Base-by-base conservation (phyloP, 2,329 filamentous ascomycete species). In the Cladosporium oxysporum region DNA sequence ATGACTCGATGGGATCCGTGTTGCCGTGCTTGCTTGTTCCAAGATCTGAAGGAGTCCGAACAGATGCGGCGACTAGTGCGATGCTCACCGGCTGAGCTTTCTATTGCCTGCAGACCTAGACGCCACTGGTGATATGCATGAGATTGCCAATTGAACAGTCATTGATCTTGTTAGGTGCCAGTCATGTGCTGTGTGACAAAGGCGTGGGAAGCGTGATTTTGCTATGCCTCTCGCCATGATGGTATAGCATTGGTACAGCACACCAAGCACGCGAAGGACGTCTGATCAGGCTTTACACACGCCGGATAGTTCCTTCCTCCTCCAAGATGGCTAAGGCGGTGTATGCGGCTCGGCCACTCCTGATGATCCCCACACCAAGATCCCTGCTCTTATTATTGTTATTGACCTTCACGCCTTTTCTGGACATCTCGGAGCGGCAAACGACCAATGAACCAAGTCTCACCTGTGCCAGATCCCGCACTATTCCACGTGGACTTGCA, bases 291-390 rank as follows among this genome's bases (percentile, higher is more conserved):
- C n/a, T 47, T 3, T 8, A 12, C n/a, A 21, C n/a, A n/a, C 21
- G 37, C 18, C 41, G n/a, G n/a, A 12, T 23, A n/a, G n/a, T 12
- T 21, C 41, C 41, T 47, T 21, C n/a, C 8, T 21, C 37, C 18
- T 44, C 16, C 18, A 55, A 21, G 31, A 31, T 55, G 29, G 52
- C 26, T n/a, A 29, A 55, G 52, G 28, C 52, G 52, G 28, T 55
- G 52, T 55, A 55, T 55, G 52, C 52, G 52, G 52, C 52, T 55
- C 52, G 52, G 52, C 52, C 52, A 23, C 52, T 55, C 52, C 29
- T 55, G 52, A 21, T 55, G 52, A 33, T 55, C 29, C 31, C 28
- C 52, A 31, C 52, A 5, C 21, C 52, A 10, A 55, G 12, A 55
- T 55, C 52, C 52, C 52, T 55, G 52, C 21, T 55, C 26, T 29